Conservation (phyloP, 352 stramenopile genomes). For the Thalassiosira delicatula region DNA sequence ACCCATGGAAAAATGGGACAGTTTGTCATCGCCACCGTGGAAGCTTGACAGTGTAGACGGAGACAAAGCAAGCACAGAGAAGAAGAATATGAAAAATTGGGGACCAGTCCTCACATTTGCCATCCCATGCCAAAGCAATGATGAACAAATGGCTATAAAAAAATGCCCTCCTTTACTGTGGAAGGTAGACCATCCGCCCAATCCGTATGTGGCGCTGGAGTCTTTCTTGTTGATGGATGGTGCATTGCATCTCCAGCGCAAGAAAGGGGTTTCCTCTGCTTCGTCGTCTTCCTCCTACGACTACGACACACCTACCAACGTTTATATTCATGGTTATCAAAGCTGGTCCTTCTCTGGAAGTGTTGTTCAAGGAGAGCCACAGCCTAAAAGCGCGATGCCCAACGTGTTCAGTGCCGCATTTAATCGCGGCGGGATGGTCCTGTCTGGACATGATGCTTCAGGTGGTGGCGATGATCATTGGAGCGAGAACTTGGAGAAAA, state of each 20-base stretch:
- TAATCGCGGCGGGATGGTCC: conserved; percentile 71
- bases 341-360: conserved; percentile 81
- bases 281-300: conserved; percentile 36
- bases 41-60: too few relatives aligned
- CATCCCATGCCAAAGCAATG: conserved; percentile 53
- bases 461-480: conserved; percentile 24
- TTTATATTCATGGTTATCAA: conserved; percentile 84
- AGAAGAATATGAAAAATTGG: conserved; percentile 17
- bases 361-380: conserved; percentile 69
- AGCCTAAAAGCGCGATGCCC: conserved; percentile 79
- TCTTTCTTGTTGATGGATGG: too few relatives aligned
- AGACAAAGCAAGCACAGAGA: too few relatives aligned
- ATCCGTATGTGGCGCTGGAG: too few relatives aligned
- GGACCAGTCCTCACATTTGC: conserved; percentile 67
- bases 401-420: conserved; percentile 77
- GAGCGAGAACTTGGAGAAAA: conserved; percentile 26
- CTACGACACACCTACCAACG: conserved; percentile 68
- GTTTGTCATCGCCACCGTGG: conserved; percentile 43
- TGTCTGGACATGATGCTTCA: conserved; percentile 44
- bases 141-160: conserved; percentile 25
- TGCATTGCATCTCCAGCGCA: too few relatives aligned
- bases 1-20: conserved; percentile 42
- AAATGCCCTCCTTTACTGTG: conserved; percentile 77
- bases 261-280: not conserved
- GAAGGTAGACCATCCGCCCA: conserved; percentile 78